Evolutionary conservation across 2,329 filamentous ascomycete species (phyloP).

Genomic region (Aspergillus latus): DNA sequence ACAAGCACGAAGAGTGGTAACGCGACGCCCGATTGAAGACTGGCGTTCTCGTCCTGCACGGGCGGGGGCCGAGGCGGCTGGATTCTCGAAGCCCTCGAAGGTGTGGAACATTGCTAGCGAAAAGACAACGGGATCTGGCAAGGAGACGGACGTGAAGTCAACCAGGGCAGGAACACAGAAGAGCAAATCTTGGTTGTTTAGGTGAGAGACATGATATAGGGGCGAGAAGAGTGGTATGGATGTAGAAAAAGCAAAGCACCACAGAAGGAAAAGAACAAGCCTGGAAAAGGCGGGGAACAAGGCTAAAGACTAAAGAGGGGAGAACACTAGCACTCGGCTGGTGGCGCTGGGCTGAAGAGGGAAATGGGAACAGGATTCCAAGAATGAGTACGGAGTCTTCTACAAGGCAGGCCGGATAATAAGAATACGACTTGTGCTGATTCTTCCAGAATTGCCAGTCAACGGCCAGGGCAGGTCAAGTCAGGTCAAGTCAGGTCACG

Average conservation of each 20-base stretch:
- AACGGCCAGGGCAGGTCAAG: background rate
- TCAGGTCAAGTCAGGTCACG: background rate
- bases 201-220: background rate
- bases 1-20: constrained; percentile 56
- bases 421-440: background rate
- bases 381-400: no score
- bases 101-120: constrained; percentile 41
- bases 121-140: background rate
- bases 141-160: background rate
- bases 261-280: background rate
- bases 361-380: no score
- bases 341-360: background rate
- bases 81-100: constrained; percentile 44
- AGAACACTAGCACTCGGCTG: background rate
- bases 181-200: background rate
- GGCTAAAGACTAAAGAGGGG: constrained; percentile 7
- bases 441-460: background rate
- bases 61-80: constrained; percentile 28
- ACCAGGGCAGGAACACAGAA: background rate
- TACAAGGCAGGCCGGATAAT: background rate
- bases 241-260: constrained; percentile 3
- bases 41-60: constrained; percentile 36
- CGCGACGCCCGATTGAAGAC: constrained; percentile 34
- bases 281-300: constrained; percentile 11
- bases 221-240: background rate